These are phyloP conservation scores for Lasiodiplodia hormozganensis DNA, from an alignment of 2,329 filamentous ascomycete species.

Conservation along the genomic window DNA sequence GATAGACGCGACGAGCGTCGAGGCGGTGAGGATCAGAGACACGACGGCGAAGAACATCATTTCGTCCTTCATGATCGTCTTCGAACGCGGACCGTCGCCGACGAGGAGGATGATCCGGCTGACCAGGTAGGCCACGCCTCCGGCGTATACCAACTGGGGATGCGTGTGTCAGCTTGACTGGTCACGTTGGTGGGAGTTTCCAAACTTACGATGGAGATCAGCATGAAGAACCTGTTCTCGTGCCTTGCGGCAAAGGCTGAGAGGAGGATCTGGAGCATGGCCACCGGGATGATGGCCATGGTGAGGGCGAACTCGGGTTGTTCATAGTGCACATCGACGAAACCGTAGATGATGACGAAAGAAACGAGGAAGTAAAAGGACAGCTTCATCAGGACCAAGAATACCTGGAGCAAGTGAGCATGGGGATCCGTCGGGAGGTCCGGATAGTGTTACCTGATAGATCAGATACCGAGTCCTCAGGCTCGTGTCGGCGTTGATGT, in stretches of 20 bases:
- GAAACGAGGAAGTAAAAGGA: slow-evolving; percentile 34
- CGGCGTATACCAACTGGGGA: slow-evolving; percentile 31
- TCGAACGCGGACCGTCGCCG: slow-evolving; percentile 28
- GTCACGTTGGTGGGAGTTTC: no score
- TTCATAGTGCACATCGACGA: slow-evolving; percentile 36
- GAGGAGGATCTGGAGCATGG: slow-evolving; percentile 31
- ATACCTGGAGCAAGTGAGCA: slow-evolving; percentile 29
- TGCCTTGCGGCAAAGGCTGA: slow-evolving; percentile 32
- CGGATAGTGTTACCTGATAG: slow-evolving; percentile 31
- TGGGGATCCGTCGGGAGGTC: background rate
- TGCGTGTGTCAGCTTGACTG: background rate
- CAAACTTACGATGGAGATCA: slow-evolving; percentile 33
- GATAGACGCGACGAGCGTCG: slow-evolving; percentile 23
- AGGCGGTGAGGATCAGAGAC: slow-evolving; percentile 29
- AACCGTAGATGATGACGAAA: slow-evolving; percentile 36
- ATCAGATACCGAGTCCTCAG: slow-evolving; percentile 31
- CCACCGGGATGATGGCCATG: slow-evolving; percentile 36
- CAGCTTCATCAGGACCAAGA: slow-evolving; percentile 35
- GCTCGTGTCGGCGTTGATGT: slow-evolving; percentile 32
- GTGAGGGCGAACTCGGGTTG: slow-evolving; percentile 38
- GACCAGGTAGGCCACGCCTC: slow-evolving; percentile 35
- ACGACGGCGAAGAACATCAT: slow-evolving; percentile 36
- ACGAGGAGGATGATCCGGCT: slow-evolving; percentile 35
- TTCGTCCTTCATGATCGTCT: slow-evolving; percentile 35
- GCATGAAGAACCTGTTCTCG: slow-evolving; percentile 32